These are phyloP conservation scores for Schizosaccharomyces lindneri DNA, from an alignment of 805 yeast genomes.

Conservation along the genomic window DNA sequence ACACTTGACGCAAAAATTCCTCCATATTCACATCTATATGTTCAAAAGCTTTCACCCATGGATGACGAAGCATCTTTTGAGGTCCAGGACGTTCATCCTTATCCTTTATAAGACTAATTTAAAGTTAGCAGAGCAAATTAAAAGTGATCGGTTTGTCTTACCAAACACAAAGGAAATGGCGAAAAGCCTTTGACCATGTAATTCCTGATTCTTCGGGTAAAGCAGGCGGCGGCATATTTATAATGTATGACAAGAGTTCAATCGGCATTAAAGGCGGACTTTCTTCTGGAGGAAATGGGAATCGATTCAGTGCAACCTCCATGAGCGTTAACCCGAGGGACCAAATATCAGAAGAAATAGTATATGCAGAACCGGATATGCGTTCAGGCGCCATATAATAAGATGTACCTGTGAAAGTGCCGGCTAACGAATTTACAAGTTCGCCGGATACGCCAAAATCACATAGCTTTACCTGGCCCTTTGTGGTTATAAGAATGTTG, in stretches of 20 bases:
- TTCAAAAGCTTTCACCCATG: conserved; percentile 56
- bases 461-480: conserved; percentile 74
- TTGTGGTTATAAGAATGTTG: conserved; percentile 49
- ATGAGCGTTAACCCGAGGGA: conserved; percentile 73
- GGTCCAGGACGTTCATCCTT: conserved; percentile 71
- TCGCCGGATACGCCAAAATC: conserved; percentile 94
- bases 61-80: conserved; percentile 75
- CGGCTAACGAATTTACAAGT: conserved; percentile 67
- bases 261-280: conserved; percentile 52
- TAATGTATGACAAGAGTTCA: conserved; percentile 56
- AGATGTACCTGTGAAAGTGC: conserved; percentile 91
- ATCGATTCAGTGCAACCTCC: conserved; percentile 80
- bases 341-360: conserved; percentile 93
- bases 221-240: conserved; percentile 53
- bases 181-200: conserved; percentile 59
- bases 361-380: conserved; percentile 82
- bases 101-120: conserved; percentile 34
- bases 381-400: conserved; percentile 98
- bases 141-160: neutral
- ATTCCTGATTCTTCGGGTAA: conserved; percentile 61
- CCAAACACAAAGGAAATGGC: conserved; percentile 50
- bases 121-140: neutral
- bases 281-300: conserved; percentile 44
- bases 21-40: conserved; percentile 60
- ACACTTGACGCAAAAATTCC: conserved; percentile 49